These are phyloP conservation scores for Lichtheimia hyalospora DNA, from an alignment of 371 early-diverging fungal genomes.

Conservation along the genomic window DNA sequence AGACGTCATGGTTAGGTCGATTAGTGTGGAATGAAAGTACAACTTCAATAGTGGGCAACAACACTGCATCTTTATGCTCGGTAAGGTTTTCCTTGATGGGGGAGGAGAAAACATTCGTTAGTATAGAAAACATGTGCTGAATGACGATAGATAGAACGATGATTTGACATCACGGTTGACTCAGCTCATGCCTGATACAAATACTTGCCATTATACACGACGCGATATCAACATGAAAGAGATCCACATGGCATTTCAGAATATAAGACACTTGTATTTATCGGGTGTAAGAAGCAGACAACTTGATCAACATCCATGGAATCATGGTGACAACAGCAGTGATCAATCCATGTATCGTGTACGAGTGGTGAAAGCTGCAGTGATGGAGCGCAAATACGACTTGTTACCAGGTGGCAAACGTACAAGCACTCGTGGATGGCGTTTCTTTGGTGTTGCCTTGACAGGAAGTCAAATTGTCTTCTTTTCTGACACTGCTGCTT, in stretches of 20 bases:
- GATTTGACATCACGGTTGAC: slow-evolving; percentile 36
- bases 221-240: slow-evolving; percentile 24
- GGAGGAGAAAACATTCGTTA: too few relatives aligned
- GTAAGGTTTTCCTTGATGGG: too few relatives aligned
- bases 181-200: slow-evolving; percentile 41
- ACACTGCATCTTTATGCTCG: too few relatives aligned
- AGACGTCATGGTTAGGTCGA: neutral
- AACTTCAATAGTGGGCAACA: too few relatives aligned
- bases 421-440: slow-evolving; percentile 71
- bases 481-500: slow-evolving; percentile 55
- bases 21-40: neutral
- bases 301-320: too few relatives aligned
- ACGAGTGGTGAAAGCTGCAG: slow-evolving; percentile 70
- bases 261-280: slow-evolving; percentile 35
- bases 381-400: slow-evolving; percentile 73
- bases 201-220: slow-evolving; percentile 34
- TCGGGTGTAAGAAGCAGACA: slow-evolving; percentile 39
- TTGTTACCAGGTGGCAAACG: slow-evolving; percentile 65
- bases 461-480: slow-evolving; percentile 78
- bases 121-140: too few relatives aligned
- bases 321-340: too few relatives aligned
- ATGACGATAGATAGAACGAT: slow-evolving; percentile 1
- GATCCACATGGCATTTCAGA: slow-evolving; percentile 37
- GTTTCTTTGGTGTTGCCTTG: slow-evolving; percentile 71
- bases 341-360: slow-evolving; percentile 41